phyloP scores from a whole-genome alignment of 805 yeast species.

The Candida silvatica region DNA sequence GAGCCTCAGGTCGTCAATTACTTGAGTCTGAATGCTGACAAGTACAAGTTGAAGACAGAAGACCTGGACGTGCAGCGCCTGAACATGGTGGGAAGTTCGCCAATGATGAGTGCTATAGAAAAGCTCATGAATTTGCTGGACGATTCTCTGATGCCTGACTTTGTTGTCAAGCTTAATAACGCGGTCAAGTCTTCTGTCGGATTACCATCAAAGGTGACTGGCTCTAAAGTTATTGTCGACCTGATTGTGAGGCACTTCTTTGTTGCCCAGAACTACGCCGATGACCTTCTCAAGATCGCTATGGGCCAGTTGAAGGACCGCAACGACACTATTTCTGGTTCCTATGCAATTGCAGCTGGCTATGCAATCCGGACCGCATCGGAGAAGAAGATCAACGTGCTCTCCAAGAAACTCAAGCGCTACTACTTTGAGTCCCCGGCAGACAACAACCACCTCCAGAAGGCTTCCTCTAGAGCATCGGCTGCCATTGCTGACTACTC shows the following conservation, averaged over 20 bases:
- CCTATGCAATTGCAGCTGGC: conserved; percentile 78
- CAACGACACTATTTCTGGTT: conserved; percentile 61
- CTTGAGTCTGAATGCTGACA: conserved; percentile 78
- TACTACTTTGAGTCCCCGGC: conserved; percentile 45
- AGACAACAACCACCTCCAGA: conserved; percentile 26
- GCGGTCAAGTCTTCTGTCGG: conserved; percentile 73
- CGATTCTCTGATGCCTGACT: conserved; percentile 37
- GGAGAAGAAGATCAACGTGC: conserved; percentile 40
- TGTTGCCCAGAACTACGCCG: conserved; percentile 43
- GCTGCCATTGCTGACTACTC: conserved; percentile 63
- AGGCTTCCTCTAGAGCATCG: conserved; percentile 51
- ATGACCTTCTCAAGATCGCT: conserved; percentile 51
- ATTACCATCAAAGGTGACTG: conserved; percentile 83
- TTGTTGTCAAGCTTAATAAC: conserved; percentile 40
- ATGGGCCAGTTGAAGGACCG: conserved; percentile 54
- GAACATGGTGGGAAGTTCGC: conserved; percentile 69
- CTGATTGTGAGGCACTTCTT: conserved; percentile 48
- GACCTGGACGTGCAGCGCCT: conserved; percentile 74
- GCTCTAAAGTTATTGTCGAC: conserved; percentile 62
- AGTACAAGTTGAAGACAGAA: conserved; percentile 63
- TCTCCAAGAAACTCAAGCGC: conserved; percentile 39
- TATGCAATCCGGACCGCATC: conserved; percentile 60
- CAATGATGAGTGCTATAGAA: conserved; percentile 83
- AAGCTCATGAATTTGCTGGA: conserved; percentile 52
- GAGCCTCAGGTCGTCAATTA: conserved; percentile 91